phyloP scores from a whole-genome alignment of 805 yeast species.

The Ogataea salicorniae region DNA sequence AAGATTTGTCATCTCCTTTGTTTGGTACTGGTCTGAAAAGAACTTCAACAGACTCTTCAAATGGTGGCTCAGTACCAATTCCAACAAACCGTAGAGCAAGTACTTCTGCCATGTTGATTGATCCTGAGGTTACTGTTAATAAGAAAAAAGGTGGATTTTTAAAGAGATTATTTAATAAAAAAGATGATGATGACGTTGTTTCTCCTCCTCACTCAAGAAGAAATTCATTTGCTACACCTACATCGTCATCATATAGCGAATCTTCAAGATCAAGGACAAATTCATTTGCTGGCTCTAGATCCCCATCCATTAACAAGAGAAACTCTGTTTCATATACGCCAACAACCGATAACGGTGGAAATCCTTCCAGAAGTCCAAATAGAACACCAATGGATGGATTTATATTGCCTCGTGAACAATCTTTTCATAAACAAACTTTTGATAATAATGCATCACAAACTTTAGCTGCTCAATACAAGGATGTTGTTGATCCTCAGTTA shows the following conservation, averaged over 20 bases:
- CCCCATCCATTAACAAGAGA: not conserved
- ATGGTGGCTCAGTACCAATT: not conserved
- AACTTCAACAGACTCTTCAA: constrained; percentile 27
- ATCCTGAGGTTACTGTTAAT: constrained; percentile 2
- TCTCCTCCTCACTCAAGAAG: constrained; percentile 3
- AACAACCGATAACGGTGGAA: not conserved
- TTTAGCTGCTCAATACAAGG: constrained; percentile 20
- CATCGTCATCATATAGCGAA: not conserved
- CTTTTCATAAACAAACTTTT: constrained; percentile 1
- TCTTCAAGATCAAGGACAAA: not conserved
- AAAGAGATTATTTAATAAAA: constrained; percentile 19
- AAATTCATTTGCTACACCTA: constrained; percentile 3
- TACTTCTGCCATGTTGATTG: not conserved
- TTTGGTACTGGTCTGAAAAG: constrained; percentile 11
- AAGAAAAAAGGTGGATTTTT: constrained; percentile 16
- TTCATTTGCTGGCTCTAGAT: not conserved
- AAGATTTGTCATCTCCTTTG: constrained; percentile 4
- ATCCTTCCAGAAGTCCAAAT: not conserved
- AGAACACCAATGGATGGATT: constrained; percentile 8
- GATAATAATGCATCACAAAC: constrained; percentile 9
- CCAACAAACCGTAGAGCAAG: not conserved
- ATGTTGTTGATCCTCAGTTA: constrained; percentile 40
- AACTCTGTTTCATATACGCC: not conserved
- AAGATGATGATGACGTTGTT: constrained; percentile 11
- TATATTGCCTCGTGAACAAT: constrained; percentile 6